Evolutionary conservation across 306 rosid genomes (phyloP), one percentile per base, ranked within the genome.

Genomic region (Astragalus membranaceus): DNA sequence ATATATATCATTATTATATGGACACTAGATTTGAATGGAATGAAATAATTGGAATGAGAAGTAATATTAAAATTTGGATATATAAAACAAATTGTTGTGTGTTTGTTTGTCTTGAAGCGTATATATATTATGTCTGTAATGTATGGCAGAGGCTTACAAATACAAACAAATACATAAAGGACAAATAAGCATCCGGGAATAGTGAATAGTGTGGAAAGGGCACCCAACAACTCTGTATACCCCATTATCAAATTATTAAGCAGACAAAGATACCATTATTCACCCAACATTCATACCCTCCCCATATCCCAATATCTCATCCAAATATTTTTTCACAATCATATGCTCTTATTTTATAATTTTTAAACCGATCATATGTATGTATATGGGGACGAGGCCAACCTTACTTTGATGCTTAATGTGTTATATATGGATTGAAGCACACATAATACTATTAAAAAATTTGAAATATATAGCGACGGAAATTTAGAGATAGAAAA

Each of bases 231-330:
- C 75, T 76, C 72, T 70, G 83, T 71, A 20, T 59, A 64, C 74
- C 74, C 92, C 89, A 86, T 81, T 73, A 84, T 73, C 32, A 66
- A 82, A 89, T 86, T 83, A 86, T 89, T 85, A 13, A 77, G 69
- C 85, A 74, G 80, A 80, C 86, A 75, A 75, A 77, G 61, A 77
- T 79, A 68, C 83, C 83, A 86, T 86, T 79, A 89, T 89, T 84
- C 92, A 80, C 73, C 83, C 85, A 82, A 82, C 89, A 84, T 86
- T 83, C 88, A 83, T 86, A 75, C 86, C 83, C 81, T 70, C 83
- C 48, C 81, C 88, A 83, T 71, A 61, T 78, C 80, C 87, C 68
- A 69, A 68, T 76, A 75, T 70, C 72, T 57, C 2, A 58, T 65
- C 54, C 64, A 29, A 49, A 42, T 58, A 61, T 41, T 55, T 62